These are phyloP conservation scores for Leptodontidium sp. DNA, from an alignment of 2,329 filamentous ascomycete species.

Conservation along the genomic window DNA sequence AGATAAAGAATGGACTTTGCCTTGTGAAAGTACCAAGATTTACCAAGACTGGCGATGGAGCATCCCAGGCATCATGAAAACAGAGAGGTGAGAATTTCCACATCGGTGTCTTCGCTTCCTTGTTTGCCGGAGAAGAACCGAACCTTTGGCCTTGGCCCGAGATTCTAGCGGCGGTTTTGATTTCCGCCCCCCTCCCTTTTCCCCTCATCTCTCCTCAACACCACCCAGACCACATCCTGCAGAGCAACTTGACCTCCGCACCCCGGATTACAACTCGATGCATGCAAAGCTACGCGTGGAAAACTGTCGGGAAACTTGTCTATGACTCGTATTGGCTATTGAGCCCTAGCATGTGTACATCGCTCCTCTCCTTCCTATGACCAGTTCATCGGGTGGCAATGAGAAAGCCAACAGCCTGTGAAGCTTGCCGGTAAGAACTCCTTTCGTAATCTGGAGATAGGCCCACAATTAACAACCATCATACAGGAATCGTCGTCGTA, in stretches of 20 bases:
- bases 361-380: background rate
- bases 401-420: constrained; percentile 17
- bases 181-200: background rate
- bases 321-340: constrained; percentile 10
- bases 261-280: constrained; percentile 3
- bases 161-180: constrained; percentile 6
- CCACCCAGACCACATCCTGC: constrained; percentile 10
- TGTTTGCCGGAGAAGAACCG: background rate
- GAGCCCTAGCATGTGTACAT: constrained; percentile 4
- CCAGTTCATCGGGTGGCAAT: background rate
- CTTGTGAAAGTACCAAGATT: background rate
- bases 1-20: too few relatives aligned
- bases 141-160: background rate
- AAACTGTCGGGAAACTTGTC: constrained; percentile 1
- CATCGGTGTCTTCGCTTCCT: background rate
- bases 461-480: background rate
- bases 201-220: constrained; percentile 16
- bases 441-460: background rate
- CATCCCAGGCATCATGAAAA: too few relatives aligned
- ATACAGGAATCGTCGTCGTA: constrained; percentile 13
- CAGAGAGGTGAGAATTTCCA: background rate
- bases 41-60: background rate
- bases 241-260: background rate
- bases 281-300: background rate
- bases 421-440: constrained; percentile 5